Conservation (phyloP, 345 rosid genomes). For the Gossypium sturtianum region DNA sequence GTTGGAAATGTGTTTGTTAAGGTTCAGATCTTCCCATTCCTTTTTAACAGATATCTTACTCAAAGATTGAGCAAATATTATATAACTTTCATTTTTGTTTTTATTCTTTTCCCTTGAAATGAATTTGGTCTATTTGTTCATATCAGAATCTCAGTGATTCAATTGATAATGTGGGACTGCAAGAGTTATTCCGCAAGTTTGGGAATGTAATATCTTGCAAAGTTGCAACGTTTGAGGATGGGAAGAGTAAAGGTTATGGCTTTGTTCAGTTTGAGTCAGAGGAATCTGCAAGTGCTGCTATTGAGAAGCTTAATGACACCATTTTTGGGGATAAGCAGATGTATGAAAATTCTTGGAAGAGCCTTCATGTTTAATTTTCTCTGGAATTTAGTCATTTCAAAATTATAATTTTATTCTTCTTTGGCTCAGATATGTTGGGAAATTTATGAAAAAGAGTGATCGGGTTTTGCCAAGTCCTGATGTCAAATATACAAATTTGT, state of each 20-base stretch:
- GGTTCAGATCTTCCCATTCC: slow-evolving; percentile 26
- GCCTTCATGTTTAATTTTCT: not conserved
- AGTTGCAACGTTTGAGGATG: slow-evolving; percentile 53
- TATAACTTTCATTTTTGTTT: not conserved
- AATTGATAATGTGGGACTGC: slow-evolving; percentile 37
- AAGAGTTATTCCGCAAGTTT: slow-evolving; percentile 47
- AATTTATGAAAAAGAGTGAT: slow-evolving; percentile 54
- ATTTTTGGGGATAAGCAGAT: slow-evolving; percentile 46
- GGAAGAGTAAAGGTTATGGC: slow-evolving; percentile 67
- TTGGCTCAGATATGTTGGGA: slow-evolving; percentile 49
- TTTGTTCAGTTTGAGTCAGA: slow-evolving; percentile 58
- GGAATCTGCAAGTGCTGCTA: slow-evolving; percentile 63
- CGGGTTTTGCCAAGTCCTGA: slow-evolving; percentile 40
- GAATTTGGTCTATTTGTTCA: slow-evolving; percentile 2
- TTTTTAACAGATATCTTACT: not conserved
- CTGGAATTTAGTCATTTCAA: not conserved
- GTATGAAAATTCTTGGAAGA: slow-evolving; percentile 13
- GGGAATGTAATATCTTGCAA: slow-evolving; percentile 64
- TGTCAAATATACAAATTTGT: slow-evolving; percentile 62
- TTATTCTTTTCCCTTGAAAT: not conserved
- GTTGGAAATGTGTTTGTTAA: slow-evolving; percentile 69
- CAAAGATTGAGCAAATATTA: not conserved
- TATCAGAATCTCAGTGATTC: slow-evolving; percentile 56
- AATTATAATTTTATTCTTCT: not conserved
- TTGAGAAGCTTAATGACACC: slow-evolving; percentile 45